Conservation (phyloP, 2,329 filamentous ascomycete species). For the Alternaria atra region DNA sequence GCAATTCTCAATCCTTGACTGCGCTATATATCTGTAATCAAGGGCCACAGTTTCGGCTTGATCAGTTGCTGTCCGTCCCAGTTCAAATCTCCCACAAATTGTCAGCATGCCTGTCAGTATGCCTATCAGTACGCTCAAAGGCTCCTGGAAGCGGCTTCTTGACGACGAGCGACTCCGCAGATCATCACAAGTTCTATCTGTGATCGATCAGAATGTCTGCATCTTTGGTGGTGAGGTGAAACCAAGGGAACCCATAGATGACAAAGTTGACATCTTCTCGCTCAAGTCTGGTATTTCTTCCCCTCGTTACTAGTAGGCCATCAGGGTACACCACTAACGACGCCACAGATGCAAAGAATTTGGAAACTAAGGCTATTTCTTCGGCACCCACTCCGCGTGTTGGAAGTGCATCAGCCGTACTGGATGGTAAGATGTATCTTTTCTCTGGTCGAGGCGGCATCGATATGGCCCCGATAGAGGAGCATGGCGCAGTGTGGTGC, state of each 20-base stretch:
- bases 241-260: conserved; percentile 74
- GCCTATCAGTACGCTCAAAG: conserved; percentile 40
- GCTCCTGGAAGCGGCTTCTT: conserved; percentile 51
- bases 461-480: conserved; percentile 75
- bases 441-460: conserved; percentile 80
- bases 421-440: conserved; percentile 76
- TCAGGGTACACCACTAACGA: conserved; percentile 31
- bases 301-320: conserved; percentile 20
- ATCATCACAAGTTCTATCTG: conserved; percentile 76
- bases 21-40: background rate
- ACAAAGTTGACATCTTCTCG: conserved; percentile 72
- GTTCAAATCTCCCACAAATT: background rate
- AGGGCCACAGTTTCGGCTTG: background rate
- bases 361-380: conserved; percentile 35
- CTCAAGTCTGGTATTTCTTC: conserved; percentile 49
- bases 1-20: background rate
- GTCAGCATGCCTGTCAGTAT: conserved; percentile 33
- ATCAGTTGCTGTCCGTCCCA: background rate
- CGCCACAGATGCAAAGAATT: conserved; percentile 55
- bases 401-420: conserved; percentile 74
- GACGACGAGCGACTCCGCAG: conserved; percentile 63
- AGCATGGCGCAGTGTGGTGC: conserved; percentile 77
- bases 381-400: conserved; percentile 72
- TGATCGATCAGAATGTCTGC: conserved; percentile 66
- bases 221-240: conserved; percentile 81